Evolutionary conservation across 2,329 filamentous ascomycete species (phyloP), one percentile per base, ranked within the genome.

Genomic region (Aureobasidium sp.): DNA sequence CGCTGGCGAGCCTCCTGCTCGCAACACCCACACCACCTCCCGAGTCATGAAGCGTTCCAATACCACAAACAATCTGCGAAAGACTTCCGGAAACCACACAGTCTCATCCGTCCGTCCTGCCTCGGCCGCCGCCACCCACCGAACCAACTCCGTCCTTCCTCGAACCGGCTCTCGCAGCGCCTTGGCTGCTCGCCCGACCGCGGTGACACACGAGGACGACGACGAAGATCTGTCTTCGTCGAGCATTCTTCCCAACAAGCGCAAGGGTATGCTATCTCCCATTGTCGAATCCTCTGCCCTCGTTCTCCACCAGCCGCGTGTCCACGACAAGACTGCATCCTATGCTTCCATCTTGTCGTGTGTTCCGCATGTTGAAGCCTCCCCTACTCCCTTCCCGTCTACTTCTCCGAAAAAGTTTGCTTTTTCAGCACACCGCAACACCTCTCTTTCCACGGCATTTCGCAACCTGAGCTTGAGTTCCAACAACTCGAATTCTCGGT

Each of bases 231-330:
- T 63, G 69, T 66, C 77, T 73, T 65, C 72, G 67, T 60, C 67
- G 13, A 45, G 66, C 67, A 55, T 62, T 59, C 23, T 61, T 37
- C 60, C 62, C 60, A 74, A 74, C 62, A 80, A 78, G 71, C 71
- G 77, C 73, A 80, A 81, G 75, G 78, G 81, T 83, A 82, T 71
- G 77, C 70, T 65, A 67, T 67, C 69, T 70, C 66, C 67, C 65
- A 71, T 72, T 63, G 60, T 61, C 57, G 45, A 63, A 58, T 61
- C 69, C 66, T 37, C 23, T 42, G 40, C 42, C 54, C 50, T 46
- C 13, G 5, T 37, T 21, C 27, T 45, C 65, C 65, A 63, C 63
- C 66, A 65, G 65, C 65, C 62, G 57, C 61, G 15, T 1, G 58
- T 43, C 6, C 50, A 23, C 21, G 66, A 68, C 61, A 67, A 65